Conservation (phyloP, 176 grass and related monocot species). For the Puccinellia tenuiflora region DNA sequence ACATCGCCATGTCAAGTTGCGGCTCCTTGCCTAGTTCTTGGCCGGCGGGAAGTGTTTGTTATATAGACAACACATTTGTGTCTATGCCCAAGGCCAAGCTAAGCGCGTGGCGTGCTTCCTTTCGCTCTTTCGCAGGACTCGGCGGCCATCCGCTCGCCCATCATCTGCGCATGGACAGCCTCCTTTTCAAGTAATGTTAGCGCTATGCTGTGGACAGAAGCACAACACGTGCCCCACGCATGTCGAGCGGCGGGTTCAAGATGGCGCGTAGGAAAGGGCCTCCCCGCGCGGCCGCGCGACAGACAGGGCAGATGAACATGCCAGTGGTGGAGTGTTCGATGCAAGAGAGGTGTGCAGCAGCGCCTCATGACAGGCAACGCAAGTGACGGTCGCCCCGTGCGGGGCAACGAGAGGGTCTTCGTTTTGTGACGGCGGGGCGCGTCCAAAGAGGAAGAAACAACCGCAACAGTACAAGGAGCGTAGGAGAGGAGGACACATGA, state of each 20-base stretch:
- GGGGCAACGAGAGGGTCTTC: background rate
- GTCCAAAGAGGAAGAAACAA: slow-evolving; percentile 46
- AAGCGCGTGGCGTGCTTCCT: slow-evolving; percentile 26
- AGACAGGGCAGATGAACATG: slow-evolving; percentile 46
- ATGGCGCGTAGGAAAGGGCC: slow-evolving; percentile 29
- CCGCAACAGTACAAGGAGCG: slow-evolving; percentile 54
- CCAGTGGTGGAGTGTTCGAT: background rate
- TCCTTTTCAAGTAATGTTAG: slow-evolving; percentile 9
- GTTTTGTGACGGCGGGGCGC: background rate
- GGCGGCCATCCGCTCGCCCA: slow-evolving; percentile 18
- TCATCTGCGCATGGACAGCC: background rate
- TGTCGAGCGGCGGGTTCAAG: background rate
- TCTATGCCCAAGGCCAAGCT: background rate
- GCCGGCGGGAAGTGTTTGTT: background rate
- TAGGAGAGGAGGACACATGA: slow-evolving; percentile 56
- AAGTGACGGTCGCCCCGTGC: slow-evolving; percentile 19
- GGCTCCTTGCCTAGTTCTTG: background rate
- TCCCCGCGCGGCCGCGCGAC: slow-evolving; percentile 1
- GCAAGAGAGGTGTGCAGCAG: slow-evolving; percentile 42
- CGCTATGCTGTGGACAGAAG: slow-evolving; percentile 30
- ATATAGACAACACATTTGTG: background rate
- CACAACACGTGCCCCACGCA: slow-evolving; percentile 3
- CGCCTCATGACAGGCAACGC: slow-evolving; percentile 25
- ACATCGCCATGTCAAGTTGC: background rate
- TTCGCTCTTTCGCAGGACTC: slow-evolving; percentile 19